Percentiles rank a stretch among this genome's conserved stretches.
phyloP scores from a whole-genome alignment of 2,329 filamentous ascomycete species.

The Penicillium sp. region DNA sequence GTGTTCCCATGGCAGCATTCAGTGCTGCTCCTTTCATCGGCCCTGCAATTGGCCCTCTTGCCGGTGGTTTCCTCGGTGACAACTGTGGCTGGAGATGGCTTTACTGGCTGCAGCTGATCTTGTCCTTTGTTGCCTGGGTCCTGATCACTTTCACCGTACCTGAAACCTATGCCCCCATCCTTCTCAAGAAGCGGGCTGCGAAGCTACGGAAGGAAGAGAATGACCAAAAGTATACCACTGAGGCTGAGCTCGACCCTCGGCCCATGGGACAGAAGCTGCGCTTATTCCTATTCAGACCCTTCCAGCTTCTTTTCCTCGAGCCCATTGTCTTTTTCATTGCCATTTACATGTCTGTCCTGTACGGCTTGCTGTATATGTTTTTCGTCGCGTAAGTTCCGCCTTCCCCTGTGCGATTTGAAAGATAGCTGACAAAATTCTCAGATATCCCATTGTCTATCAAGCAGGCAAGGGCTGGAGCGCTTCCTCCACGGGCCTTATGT shows the following conservation, averaged over 20 bases:
- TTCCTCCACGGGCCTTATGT: slow-evolving; percentile 79
- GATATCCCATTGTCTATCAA: slow-evolving; percentile 68
- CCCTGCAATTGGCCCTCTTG: slow-evolving; percentile 75
- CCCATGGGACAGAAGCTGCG: slow-evolving; percentile 70
- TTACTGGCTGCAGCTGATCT: slow-evolving; percentile 84
- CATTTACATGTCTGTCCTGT: slow-evolving; percentile 81
- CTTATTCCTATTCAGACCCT: slow-evolving; percentile 79
- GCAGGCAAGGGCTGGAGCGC: slow-evolving; percentile 78
- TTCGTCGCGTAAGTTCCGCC: slow-evolving; percentile 51
- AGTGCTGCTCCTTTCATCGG: slow-evolving; percentile 82
- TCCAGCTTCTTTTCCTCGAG: slow-evolving; percentile 83
- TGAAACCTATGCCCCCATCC: slow-evolving; percentile 82
- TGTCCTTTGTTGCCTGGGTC: slow-evolving; percentile 70
- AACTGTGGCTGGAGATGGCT: slow-evolving; percentile 78
- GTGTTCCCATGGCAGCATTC: slow-evolving; percentile 86
- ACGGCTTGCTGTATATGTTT: slow-evolving; percentile 57
- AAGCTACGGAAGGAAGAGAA: slow-evolving; percentile 73
- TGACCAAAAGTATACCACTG: slow-evolving; percentile 71
- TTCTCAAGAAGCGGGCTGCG: slow-evolving; percentile 71
- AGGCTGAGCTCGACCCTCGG: slow-evolving; percentile 76
- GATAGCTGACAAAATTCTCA: slow-evolving; percentile 22
- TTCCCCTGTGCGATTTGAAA: not conserved
- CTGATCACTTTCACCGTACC: slow-evolving; percentile 87
- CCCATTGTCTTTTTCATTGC: slow-evolving; percentile 84
- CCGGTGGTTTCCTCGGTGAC: slow-evolving; percentile 76